Percentiles rank a stretch among this genome's conserved stretches.
Conservation (phyloP, 345 rosid genomes). For the Limnanthes douglasii region DNA sequence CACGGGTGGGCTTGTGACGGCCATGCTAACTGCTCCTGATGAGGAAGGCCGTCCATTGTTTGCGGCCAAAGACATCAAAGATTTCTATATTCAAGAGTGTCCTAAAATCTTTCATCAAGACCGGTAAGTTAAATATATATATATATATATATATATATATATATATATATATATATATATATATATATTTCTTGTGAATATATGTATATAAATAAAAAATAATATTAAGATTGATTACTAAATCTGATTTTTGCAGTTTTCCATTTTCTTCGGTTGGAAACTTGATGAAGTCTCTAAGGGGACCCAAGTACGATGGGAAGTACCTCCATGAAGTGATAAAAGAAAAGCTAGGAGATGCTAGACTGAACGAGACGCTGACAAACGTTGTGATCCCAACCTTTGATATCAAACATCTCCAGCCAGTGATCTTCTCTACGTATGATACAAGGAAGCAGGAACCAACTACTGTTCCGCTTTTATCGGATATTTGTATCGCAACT, state of each 20-base stretch:
- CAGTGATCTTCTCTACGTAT: conserved; percentile 40
- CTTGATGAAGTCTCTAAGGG: conserved; percentile 23
- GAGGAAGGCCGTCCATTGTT: conserved; percentile 42
- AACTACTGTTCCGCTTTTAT: not conserved
- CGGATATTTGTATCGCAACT: conserved; percentile 47
- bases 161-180: too few relatives aligned
- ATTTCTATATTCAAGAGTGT: conserved; percentile 31
- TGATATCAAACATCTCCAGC: conserved; percentile 56
- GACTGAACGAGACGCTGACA: conserved; percentile 44
- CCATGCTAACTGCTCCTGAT: conserved; percentile 51
- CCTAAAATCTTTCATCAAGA: conserved; percentile 47
- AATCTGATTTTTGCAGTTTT: too few relatives aligned
- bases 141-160: too few relatives aligned
- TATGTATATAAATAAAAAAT: too few relatives aligned
- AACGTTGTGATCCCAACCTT: conserved; percentile 67
- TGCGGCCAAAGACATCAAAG: conserved; percentile 47
- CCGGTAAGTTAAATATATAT: too few relatives aligned
- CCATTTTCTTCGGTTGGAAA: conserved; percentile 17
- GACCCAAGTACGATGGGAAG: conserved; percentile 53
- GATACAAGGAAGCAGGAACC: conserved; percentile 1
- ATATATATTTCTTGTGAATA: too few relatives aligned
- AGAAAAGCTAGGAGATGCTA: conserved; percentile 28
- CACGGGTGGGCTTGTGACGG: conserved; percentile 57
- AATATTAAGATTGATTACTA: too few relatives aligned
- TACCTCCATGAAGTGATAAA: conserved; percentile 27